Evolutionary conservation across 306 rosid species (phyloP).

Genomic region (Alnus rubra): DNA sequence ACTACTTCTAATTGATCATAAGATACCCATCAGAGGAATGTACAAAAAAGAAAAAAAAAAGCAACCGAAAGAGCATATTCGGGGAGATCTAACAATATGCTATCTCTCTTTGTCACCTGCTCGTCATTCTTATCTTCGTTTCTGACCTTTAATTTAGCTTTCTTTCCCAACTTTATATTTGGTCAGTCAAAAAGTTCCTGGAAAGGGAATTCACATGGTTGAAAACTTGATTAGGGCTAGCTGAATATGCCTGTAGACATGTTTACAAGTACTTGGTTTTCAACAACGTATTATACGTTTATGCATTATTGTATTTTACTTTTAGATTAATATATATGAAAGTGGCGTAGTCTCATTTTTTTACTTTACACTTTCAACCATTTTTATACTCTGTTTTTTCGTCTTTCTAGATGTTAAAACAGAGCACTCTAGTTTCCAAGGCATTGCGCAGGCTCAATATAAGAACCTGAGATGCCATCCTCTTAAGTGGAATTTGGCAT

Average conservation of each 20-base stretch:
- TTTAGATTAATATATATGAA: no score
- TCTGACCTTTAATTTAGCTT: background rate
- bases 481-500: no score
- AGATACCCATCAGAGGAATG: background rate
- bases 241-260: background rate
- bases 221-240: background rate
- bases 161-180: background rate
- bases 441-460: no score
- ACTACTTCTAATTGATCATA: background rate
- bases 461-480: no score
- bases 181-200: background rate
- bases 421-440: no score
- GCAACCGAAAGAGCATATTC: no score
- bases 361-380: no score
- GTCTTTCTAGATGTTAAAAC: no score
- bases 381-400: no score
- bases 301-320: no score
- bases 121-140: background rate
- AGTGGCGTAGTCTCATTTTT: no score
- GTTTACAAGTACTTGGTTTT: background rate
- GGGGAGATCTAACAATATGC: background rate
- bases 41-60: background rate
- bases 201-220: background rate
- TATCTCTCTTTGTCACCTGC: conserved; percentile 1
- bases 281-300: background rate